These are phyloP conservation scores for Hypholoma sublateritium DNA, from an alignment of 768 basidiomycete genomes.

Conservation along the genomic window DNA sequence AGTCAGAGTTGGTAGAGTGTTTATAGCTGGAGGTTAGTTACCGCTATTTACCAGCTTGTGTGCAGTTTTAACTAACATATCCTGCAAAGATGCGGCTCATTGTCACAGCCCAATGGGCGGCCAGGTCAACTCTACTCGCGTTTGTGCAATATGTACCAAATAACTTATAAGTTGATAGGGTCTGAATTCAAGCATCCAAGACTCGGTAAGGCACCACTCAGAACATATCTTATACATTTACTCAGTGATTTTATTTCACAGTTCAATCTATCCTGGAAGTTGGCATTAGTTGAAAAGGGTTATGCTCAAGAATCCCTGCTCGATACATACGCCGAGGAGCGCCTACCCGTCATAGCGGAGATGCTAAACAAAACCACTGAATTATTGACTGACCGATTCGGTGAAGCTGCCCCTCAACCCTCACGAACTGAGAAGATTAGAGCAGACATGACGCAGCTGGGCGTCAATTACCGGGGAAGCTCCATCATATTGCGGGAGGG, in stretches of 20 bases:
- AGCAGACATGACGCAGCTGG: constrained; percentile 38
- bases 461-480: constrained; percentile 55
- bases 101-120: constrained; percentile 33
- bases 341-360: constrained; percentile 33
- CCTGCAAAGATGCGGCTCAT: constrained; percentile 29
- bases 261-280: constrained; percentile 36
- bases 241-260: constrained; percentile 23
- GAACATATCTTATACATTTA: constrained; percentile 8
- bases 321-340: constrained; percentile 29
- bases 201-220: background rate
- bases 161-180: constrained; percentile 1
- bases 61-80: background rate
- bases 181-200: constrained; percentile 4
- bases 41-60: constrained; percentile 1
- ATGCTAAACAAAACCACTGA: constrained; percentile 32
- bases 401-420: background rate
- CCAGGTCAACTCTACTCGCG: constrained; percentile 11
- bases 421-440: constrained; percentile 12
- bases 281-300: constrained; percentile 26
- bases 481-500: constrained; percentile 43
- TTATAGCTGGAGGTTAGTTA: constrained; percentile 23
- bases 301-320: constrained; percentile 24
- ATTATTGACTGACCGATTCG: constrained; percentile 16
- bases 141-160: background rate
- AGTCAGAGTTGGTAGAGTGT: constrained; percentile 14